Percentiles rank a stretch among this genome's conserved stretches.
Conservation (phyloP, 495 filamentous ascomycete species). For the Penicillium psychrofluorescens region DNA sequence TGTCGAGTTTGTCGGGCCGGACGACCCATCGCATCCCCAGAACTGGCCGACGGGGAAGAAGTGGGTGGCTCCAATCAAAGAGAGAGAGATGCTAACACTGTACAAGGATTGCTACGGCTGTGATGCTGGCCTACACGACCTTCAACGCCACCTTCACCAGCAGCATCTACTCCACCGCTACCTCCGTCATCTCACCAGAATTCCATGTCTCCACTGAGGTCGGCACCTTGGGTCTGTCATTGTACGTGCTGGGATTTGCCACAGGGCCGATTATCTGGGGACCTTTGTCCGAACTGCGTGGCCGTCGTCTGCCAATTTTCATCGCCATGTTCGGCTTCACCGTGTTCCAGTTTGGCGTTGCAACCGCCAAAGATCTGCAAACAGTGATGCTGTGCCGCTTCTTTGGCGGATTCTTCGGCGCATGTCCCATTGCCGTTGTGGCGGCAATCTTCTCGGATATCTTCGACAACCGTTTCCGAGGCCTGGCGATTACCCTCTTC, state of each 20-base stretch:
- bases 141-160: slow-evolving; percentile 64
- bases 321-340: slow-evolving; percentile 71
- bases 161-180: slow-evolving; percentile 50
- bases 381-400: slow-evolving; percentile 79
- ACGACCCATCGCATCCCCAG: slow-evolving; percentile 74
- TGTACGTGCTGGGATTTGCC: slow-evolving; percentile 58
- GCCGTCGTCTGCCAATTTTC: slow-evolving; percentile 60
- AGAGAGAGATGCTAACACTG: neutral
- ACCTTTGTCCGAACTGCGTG: slow-evolving; percentile 56
- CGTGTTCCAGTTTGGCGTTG: slow-evolving; percentile 66
- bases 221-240: slow-evolving; percentile 46
- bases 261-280: slow-evolving; percentile 57
- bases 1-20: slow-evolving; percentile 74
- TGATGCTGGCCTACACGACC: slow-evolving; percentile 75
- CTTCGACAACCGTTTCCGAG: slow-evolving; percentile 71
- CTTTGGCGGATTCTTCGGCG: slow-evolving; percentile 68
- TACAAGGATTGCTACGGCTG: slow-evolving; percentile 51
- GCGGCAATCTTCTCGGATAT: slow-evolving; percentile 86
- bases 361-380: slow-evolving; percentile 71
- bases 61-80: slow-evolving; percentile 30
- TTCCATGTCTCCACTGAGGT: slow-evolving; percentile 51
- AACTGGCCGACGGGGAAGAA: slow-evolving; percentile 79
- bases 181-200: slow-evolving; percentile 31
- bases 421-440: slow-evolving; percentile 74
- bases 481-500: slow-evolving; percentile 72